Percentiles rank a stretch among this genome's conserved stretches.
Conservation (phyloP, 2,329 filamentous ascomycete genomes). For the Penicillium italicum region DNA sequence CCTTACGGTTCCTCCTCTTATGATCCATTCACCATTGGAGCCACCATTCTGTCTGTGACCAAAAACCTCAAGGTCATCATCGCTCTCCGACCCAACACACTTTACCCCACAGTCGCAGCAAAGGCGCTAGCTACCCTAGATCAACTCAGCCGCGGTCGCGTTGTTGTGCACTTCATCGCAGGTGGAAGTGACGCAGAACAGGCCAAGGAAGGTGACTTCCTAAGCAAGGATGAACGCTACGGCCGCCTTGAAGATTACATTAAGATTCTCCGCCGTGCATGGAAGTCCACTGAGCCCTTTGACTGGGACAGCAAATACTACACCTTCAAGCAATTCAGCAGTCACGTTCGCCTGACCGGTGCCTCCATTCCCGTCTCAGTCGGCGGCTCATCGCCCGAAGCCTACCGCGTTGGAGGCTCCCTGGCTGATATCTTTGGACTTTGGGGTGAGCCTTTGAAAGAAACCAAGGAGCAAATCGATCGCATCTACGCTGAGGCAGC, state of each 20-base stretch:
- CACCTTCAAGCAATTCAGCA: conserved; percentile 57
- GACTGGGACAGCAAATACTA: conserved; percentile 61
- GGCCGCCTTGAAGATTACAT: conserved; percentile 60
- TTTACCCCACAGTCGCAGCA: conserved; percentile 61
- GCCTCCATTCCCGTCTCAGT: conserved; percentile 57
- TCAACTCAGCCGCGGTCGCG: conserved; percentile 56
- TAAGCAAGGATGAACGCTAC: conserved; percentile 57
- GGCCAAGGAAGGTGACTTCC: conserved; percentile 58
- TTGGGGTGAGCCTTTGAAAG: conserved; percentile 62
- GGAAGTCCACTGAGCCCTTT: conserved; percentile 55
- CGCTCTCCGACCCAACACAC: conserved; percentile 58
- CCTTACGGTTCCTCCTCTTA: conserved; percentile 56
- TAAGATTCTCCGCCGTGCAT: conserved; percentile 57
- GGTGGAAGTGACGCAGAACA: conserved; percentile 60
- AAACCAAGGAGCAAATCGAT: conserved; percentile 61
- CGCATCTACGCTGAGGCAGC: conserved; percentile 57
- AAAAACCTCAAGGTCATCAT: conserved; percentile 61
- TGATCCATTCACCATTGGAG: conserved; percentile 58
- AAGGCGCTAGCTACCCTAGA: conserved; percentile 61
- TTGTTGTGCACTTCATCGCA: conserved; percentile 61
- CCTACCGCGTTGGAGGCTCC: conserved; percentile 57
- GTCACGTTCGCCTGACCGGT: conserved; percentile 52
- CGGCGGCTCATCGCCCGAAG: conserved; percentile 57
- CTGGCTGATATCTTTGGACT: conserved; percentile 62
- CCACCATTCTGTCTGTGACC: conserved; percentile 55